These are phyloP conservation scores for Beta vulgaris DNA, from an alignment of 148 eudicot species.

Conservation along the genomic window DNA sequence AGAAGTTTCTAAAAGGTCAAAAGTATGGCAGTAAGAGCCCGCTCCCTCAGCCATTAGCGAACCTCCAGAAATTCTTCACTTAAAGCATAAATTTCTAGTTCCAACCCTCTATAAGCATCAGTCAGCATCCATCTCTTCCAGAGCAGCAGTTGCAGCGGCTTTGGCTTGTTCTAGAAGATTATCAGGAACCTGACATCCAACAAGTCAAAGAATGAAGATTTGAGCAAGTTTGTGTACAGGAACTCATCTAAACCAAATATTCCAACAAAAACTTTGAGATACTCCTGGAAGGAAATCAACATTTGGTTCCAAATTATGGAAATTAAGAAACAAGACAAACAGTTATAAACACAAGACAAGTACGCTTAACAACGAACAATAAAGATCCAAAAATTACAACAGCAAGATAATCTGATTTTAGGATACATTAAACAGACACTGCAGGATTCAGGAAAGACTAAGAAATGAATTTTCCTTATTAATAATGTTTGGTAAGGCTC, in stretches of 20 bases:
- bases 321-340: background rate
- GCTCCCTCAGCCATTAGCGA: too few species aligned
- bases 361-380: too few species aligned
- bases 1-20: too few species aligned
- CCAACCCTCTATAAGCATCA: constrained; percentile 15
- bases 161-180: constrained; percentile 62
- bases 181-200: constrained; percentile 53
- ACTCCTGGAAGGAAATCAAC: background rate
- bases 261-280: too few species aligned
- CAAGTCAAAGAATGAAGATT: background rate
- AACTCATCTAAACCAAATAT: background rate
- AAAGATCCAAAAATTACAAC: too few species aligned
- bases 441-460: too few species aligned
- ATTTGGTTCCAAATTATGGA: background rate
- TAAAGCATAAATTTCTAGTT: too few species aligned
- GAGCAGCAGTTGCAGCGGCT: constrained; percentile 61
- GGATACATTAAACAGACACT: background rate
- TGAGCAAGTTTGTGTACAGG: background rate
- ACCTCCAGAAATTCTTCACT: too few species aligned
- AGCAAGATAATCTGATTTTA: background rate
- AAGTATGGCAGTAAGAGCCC: too few species aligned
- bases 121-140: constrained; percentile 84
- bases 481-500: too few species aligned
- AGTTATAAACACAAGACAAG: too few species aligned
- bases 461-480: too few species aligned